A percentile compares a stretch with the other conserved stretches of the same genome.
These are phyloP conservation scores for Scedosporium minutisporum DNA, from an alignment of 2,329 filamentous ascomycete genomes.

Conservation along the genomic window DNA sequence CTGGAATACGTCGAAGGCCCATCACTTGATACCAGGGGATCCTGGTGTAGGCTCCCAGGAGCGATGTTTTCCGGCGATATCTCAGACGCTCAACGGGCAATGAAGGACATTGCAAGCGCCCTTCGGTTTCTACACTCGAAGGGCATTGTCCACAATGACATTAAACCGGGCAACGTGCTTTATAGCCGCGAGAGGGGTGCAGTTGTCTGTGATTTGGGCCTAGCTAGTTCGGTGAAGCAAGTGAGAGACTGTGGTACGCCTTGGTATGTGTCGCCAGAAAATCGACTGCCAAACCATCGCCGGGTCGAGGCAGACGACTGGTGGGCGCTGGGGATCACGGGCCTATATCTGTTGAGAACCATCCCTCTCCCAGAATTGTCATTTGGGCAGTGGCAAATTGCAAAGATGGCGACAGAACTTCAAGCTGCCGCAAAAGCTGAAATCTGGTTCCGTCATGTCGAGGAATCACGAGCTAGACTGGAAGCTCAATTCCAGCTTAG, in stretches of 20 bases:
- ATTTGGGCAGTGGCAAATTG: no score
- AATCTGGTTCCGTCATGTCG: no score
- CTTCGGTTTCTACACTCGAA: conserved; percentile 9
- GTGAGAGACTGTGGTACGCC: neutral
- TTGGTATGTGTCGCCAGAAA: conserved; percentile 3
- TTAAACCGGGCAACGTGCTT: conserved; percentile 13
- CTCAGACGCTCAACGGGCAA: conserved; percentile 8
- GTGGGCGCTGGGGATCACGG: conserved; percentile 50
- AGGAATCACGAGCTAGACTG: no score
- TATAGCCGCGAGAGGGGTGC: conserved; percentile 6
- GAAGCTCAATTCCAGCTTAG: no score
- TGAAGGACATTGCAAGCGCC: conserved; percentile 10
- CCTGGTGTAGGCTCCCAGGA: conserved; percentile 36
- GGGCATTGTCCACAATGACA: conserved; percentile 11
- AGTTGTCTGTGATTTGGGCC: conserved; percentile 8
- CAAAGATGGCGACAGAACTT: no score
- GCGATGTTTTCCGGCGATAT: conserved; percentile 13
- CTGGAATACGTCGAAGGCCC: conserved; percentile 51
- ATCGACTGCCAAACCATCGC: neutral
- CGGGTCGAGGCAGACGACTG: conserved; percentile 36
- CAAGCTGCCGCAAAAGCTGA: no score
- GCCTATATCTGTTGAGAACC: conserved; percentile 34
- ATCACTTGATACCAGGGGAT: conserved; percentile 35
- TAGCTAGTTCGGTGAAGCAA: neutral
- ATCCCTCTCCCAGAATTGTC: no score